Percentiles rank a stretch among this genome's conserved stretches.
Conservation (phyloP, 2,329 filamentous ascomycete species). For the Talaromyces rugulosus region DNA sequence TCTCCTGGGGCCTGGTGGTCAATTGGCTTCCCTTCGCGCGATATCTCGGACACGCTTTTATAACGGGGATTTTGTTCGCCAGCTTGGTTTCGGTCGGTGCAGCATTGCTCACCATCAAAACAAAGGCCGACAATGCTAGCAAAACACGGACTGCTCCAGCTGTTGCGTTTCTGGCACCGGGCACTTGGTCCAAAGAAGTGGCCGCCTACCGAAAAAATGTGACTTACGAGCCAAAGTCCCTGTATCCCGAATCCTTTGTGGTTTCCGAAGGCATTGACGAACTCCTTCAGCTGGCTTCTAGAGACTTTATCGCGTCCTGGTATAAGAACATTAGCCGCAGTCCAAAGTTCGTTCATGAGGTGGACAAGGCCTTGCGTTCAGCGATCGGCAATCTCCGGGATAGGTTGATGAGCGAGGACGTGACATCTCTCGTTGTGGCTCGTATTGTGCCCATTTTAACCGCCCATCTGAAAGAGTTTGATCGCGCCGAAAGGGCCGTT, state of each 20-base stretch:
- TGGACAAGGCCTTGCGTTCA: constrained; percentile 73
- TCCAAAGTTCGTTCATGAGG: constrained; percentile 75
- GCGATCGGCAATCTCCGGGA: constrained; percentile 69
- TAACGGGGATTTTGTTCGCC: constrained; percentile 60
- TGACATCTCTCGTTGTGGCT: constrained; percentile 78
- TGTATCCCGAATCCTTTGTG: constrained; percentile 71
- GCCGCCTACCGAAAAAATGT: constrained; percentile 62
- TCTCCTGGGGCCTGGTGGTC: constrained; percentile 83
- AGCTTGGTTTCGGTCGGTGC: constrained; percentile 55
- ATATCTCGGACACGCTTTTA: constrained; percentile 80
- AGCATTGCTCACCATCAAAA: constrained; percentile 53
- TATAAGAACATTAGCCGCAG: constrained; percentile 80
- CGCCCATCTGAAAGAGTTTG: constrained; percentile 82
- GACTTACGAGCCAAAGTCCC: constrained; percentile 62
- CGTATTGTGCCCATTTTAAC: constrained; percentile 85
- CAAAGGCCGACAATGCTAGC: constrained; percentile 30
- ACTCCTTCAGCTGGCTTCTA: constrained; percentile 68
- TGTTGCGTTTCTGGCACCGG: constrained; percentile 58
- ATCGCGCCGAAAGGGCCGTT: constrained; percentile 81
- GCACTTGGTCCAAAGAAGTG: constrained; percentile 67
- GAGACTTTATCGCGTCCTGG: constrained; percentile 86
- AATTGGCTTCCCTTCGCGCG: constrained; percentile 79
- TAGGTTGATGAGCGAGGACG: constrained; percentile 68
- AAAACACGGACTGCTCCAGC: constrained; percentile 41
- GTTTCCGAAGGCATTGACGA: constrained; percentile 78